Percentiles rank a stretch among this genome's conserved stretches.
phyloP scores from a whole-genome alignment of 371 early-diverging fungal species.

The Syncephalis plumigaleata region DNA sequence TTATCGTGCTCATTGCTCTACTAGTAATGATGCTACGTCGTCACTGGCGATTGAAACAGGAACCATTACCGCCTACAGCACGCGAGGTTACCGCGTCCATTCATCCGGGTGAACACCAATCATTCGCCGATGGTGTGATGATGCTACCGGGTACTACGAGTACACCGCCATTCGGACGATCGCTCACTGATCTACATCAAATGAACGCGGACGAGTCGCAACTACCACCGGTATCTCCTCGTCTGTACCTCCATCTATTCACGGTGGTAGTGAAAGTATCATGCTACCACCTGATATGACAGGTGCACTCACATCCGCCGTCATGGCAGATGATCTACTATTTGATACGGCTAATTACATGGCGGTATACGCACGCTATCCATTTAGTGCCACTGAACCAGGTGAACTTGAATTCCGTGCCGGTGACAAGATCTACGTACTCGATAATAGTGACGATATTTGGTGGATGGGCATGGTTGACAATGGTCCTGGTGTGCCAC shows the following conservation, averaged over 20 bases:
- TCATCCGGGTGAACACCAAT: neutral
- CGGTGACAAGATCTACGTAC: conserved; percentile 54
- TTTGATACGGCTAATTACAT: too few species aligned
- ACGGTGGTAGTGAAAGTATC: too few species aligned
- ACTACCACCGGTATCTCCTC: too few species aligned
- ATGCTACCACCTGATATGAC: too few species aligned
- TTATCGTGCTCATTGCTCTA: conserved; percentile 42
- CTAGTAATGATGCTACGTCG: conserved; percentile 10
- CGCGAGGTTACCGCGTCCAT: neutral
- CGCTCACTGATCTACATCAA: too few species aligned
- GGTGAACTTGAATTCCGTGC: conserved; percentile 51
- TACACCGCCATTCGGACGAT: too few species aligned
- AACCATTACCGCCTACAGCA: neutral
- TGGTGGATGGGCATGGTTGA: conserved; percentile 73
- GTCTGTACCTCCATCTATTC: too few species aligned
- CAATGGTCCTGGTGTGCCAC: conserved; percentile 11
- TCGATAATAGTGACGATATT: conserved; percentile 59
- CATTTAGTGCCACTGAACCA: conserved; percentile 52
- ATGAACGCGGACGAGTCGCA: too few species aligned
- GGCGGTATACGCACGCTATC: conserved; percentile 42
- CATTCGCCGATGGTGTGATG: too few species aligned
- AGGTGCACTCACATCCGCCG: too few species aligned
- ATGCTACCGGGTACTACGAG: too few species aligned
- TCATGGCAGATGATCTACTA: too few species aligned
- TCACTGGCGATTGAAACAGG: neutral